A percentile compares a stretch with the other conserved stretches of the same genome.
Evolutionary conservation across 2,329 filamentous ascomycete species (phyloP).

Genomic region (Pestalotiopsis sp.): DNA sequence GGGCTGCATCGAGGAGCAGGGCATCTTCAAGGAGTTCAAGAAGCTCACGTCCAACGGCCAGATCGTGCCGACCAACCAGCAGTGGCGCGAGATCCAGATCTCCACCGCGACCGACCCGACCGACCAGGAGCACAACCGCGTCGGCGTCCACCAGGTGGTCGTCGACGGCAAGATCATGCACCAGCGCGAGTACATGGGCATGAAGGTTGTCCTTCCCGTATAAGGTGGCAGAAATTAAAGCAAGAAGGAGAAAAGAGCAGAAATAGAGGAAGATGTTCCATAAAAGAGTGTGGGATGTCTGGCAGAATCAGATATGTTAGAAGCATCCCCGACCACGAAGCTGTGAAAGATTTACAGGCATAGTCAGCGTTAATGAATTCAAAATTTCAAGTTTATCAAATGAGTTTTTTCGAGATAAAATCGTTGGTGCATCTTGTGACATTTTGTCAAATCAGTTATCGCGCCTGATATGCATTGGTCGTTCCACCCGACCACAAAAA

Average conservation of each 20-base stretch:
- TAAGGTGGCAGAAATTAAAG: not conserved
- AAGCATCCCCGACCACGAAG: not conserved
- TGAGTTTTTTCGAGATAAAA: not conserved
- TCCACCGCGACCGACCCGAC: constrained; percentile 5
- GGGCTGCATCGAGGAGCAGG: constrained; percentile 8
- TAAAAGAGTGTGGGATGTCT: no score
- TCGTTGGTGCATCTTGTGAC: no score
- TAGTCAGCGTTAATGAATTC: not conserved
- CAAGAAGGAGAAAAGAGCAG: not conserved
- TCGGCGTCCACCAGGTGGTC: constrained; percentile 3
- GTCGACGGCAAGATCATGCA: constrained; percentile 4
- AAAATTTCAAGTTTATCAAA: not conserved
- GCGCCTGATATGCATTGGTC: not conserved
- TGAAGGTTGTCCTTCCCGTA: constrained; percentile 7
- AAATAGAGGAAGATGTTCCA: not conserved
- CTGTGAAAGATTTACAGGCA: not conserved
- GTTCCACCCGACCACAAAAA: no score
- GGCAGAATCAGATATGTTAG: not conserved
- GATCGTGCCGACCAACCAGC: constrained; percentile 1
- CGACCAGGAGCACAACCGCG: constrained; percentile 1
- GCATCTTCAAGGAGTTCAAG: constrained; percentile 4
- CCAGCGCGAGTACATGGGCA: constrained; percentile 8
- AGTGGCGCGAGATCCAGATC: constrained; percentile 10
- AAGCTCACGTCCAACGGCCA: not conserved
- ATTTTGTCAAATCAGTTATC: no score